These are phyloP conservation scores for Tanozyma kutaoensis DNA, from an alignment of 805 yeast species.

Conservation along the genomic window DNA sequence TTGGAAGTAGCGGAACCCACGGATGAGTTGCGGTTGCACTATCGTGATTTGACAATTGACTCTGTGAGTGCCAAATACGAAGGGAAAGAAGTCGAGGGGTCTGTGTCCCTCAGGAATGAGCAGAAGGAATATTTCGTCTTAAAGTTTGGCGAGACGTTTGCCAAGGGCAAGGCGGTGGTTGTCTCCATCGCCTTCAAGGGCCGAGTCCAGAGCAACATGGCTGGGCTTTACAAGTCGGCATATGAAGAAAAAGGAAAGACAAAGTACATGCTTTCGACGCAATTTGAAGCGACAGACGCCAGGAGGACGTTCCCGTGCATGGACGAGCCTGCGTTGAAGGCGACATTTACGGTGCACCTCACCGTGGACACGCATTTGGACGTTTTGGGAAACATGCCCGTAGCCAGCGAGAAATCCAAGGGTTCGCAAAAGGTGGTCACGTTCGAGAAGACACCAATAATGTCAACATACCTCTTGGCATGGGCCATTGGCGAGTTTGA, in stretches of 20 bases:
- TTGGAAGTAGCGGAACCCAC: slow-evolving; percentile 31
- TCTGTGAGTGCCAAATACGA: slow-evolving; percentile 9
- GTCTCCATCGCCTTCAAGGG: slow-evolving; percentile 26
- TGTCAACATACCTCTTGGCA: slow-evolving; percentile 45
- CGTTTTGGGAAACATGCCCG: slow-evolving; percentile 39
- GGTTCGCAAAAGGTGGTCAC: slow-evolving; percentile 11
- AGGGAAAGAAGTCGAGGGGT: slow-evolving; percentile 12
- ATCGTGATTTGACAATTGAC: slow-evolving; percentile 24
- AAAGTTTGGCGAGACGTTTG: slow-evolving; percentile 30
- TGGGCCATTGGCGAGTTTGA: slow-evolving; percentile 50
- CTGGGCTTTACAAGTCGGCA: slow-evolving; percentile 39
- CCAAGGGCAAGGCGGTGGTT: slow-evolving; percentile 11
- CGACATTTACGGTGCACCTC: slow-evolving; percentile 36
- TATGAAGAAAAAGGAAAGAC: slow-evolving; percentile 24
- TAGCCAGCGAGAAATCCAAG: slow-evolving; percentile 5
- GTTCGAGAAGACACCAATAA: slow-evolving; percentile 35
- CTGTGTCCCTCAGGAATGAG: slow-evolving; percentile 19
- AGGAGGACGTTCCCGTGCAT: slow-evolving; percentile 46
- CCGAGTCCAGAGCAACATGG: slow-evolving; percentile 39
- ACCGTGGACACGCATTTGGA: slow-evolving; percentile 17
- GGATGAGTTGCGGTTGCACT: slow-evolving; percentile 33
- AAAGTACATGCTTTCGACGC: slow-evolving; percentile 34
- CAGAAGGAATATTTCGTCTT: slow-evolving; percentile 55
- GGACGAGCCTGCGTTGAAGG: slow-evolving; percentile 44
- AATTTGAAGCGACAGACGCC: slow-evolving; percentile 48